Evolutionary conservation across 768 basidiomycete species (phyloP), one percentile per base, ranked within the genome.

Genomic region (Mycena chlorophos): DNA sequence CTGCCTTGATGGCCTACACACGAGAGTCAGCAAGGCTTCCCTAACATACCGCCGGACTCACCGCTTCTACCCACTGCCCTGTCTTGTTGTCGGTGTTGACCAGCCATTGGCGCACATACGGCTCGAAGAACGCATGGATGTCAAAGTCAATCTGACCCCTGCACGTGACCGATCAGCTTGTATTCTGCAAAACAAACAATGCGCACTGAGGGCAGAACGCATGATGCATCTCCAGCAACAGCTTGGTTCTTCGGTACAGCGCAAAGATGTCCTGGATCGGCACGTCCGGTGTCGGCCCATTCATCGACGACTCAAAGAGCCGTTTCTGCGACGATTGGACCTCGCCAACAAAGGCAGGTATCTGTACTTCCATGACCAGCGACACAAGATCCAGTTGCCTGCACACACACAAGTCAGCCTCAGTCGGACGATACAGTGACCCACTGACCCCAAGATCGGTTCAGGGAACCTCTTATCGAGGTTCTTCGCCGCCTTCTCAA

Each of bases 201-300:
- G 78, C 86, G 68, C 65, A 95, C 95, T 82, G 73, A 0, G 90
- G 79, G 63, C 84, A 87, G 69, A 95, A 96, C 0, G 91, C 91
- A 6, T 77, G 70, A 65, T 85, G 85, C 89, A 98, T 91, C n/a
- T 79, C 82, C 51, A 89, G 48, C 20, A 98, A 67, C 14, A 83
- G 83, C 68, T 84, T 88, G 25, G 87, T 82, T 62, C 91, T 80
- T 55, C 91, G 79, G 65, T 94, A 98, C 14, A 98, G 73, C 1
- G 87, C 80, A 63, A 97, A 95, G 25, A 95, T 85, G 67, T 98
- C 94, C 61, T 92, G 88, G 46, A 95, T 93, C 1, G 88, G 90
- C 2, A 94, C 83, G 58, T 91, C 89, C 4, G 92, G 91, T 6
- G 88, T 91, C 1, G 91, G 89, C 3, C 88, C 89, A 65, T 89